phyloP scores from a whole-genome alignment of 371 early-diverging fungal genomes.

The Mucor indicus region DNA sequence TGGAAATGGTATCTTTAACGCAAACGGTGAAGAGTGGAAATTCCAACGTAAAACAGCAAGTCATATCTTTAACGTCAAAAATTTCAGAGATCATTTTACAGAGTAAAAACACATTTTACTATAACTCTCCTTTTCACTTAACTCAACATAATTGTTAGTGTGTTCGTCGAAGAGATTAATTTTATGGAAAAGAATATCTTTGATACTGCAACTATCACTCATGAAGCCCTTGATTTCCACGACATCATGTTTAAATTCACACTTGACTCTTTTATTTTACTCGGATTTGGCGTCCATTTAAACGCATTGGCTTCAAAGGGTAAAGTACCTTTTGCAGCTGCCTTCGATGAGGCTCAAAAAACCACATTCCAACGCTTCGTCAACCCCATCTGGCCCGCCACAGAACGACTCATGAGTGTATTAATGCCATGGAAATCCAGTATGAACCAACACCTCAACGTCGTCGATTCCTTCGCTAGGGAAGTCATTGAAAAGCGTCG shows the following conservation, averaged over 20 bases:
- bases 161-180: slow-evolving; percentile 31
- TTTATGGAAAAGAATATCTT: slow-evolving; percentile 24
- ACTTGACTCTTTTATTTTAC: slow-evolving; percentile 53
- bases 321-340: slow-evolving; percentile 45
- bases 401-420: slow-evolving; percentile 28
- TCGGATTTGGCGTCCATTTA: slow-evolving; percentile 53
- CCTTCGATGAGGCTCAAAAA: slow-evolving; percentile 47
- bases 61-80: slow-evolving; percentile 51
- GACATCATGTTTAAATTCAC: slow-evolving; percentile 59
- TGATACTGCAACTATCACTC: slow-evolving; percentile 27
- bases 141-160: too few relatives aligned
- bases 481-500: slow-evolving; percentile 45
- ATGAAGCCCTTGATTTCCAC: slow-evolving; percentile 51
- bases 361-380: slow-evolving; percentile 42
- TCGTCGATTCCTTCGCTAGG: slow-evolving; percentile 48
- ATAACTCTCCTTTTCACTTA: not conserved
- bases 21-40: slow-evolving; percentile 44
- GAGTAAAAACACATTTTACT: too few relatives aligned
- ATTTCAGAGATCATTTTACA: slow-evolving; percentile 51
- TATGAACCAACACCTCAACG: slow-evolving; percentile 39
- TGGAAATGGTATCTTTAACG: slow-evolving; percentile 41
- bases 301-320: slow-evolving; percentile 29
- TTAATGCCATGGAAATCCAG: slow-evolving; percentile 28
- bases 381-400: slow-evolving; percentile 50
- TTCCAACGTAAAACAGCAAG: slow-evolving; percentile 42